Base-by-base conservation (phyloP, 2,329 filamentous ascomycete genomes). In the Epichloe festucae region DNA sequence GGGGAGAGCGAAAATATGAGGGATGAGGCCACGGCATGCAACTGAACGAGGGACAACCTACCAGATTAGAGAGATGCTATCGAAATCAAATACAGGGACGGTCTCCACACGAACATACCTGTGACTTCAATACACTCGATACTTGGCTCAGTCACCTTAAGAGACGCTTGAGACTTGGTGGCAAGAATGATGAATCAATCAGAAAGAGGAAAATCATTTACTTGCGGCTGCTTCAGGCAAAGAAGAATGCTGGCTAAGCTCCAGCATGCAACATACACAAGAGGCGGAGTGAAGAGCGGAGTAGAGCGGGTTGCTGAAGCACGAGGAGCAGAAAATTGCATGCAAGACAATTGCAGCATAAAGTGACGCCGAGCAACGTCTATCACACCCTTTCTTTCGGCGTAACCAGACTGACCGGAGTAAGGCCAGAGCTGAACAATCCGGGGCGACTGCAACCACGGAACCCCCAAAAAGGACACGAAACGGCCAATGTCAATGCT, bases 1-100 rank as follows among this genome's bases (percentile, higher is more conserved):
- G 67, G 69, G 69, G 67, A 64, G 58, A 55, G 57, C 56, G 53
- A 62, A 62, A 63, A 63, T 64, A 65, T 65, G 66, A 64, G 59
- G 59, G 56, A 55, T 54, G 45, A 53, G 57, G 57, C 58, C 60
- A 62, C 63, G 67, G 66, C 65, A 69, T 67, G 66, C 63, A 68
- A 60, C 67, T 68, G 55, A 54, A 56, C 46, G 51, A 58, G 54
- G 56, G 55, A 47, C 51, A 45, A 46, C 23, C 47, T 48, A 23
- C 31, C 43, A 42, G 44, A 49, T 57, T 57, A 53, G 51, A 27
- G 34, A 50, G 47, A 47, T 52, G 34, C 51, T 44, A 50, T 55
- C 48, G 53, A 48, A 53, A 50, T 44, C 49, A 48, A 54, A 54
- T 54, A 36, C 54, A 45, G 51, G 42, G 46, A 46, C 44, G 35